Conservation (phyloP, 164 flowering plant species). For the Platanus orientalis region DNA sequence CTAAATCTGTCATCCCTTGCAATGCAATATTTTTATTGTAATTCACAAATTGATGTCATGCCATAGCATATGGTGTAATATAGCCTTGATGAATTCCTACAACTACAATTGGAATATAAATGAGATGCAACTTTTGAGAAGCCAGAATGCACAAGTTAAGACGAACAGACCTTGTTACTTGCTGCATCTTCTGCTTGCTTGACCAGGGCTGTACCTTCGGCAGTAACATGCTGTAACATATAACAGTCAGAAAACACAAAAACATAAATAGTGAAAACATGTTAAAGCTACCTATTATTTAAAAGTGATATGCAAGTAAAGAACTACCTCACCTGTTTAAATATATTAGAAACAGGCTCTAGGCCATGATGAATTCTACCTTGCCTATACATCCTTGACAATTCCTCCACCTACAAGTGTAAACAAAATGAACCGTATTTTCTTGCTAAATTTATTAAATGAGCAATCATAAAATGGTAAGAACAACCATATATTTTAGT, state of each 20-base stretch:
- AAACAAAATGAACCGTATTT: slow-evolving; percentile 3
- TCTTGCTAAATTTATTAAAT: no score
- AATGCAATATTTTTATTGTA: no score
- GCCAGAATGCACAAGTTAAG: no score
- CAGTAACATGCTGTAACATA: slow-evolving; percentile 62
- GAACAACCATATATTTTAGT: not conserved
- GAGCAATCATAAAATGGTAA: not conserved
- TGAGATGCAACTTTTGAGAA: no score
- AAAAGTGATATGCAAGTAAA: not conserved
- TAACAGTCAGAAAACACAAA: not conserved
- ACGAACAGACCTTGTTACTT: slow-evolving; percentile 5
- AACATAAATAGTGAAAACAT: not conserved
- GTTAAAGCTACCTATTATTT: not conserved
- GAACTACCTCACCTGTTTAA: no score
- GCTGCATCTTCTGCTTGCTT: no score
- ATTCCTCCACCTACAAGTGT: slow-evolving; percentile 26
- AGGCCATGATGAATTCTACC: slow-evolving; percentile 54
- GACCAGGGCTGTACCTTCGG: no score
- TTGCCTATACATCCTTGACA: slow-evolving; percentile 73
- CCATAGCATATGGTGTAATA: no score
- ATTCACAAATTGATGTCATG: no score
- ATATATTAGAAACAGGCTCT: slow-evolving; percentile 53
- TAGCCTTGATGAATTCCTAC: no score
- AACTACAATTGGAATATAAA: no score
- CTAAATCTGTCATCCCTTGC: no score